Evolutionary conservation across 2,329 filamentous ascomycete genomes (phyloP).

Genomic region (Cercospora brassicicola): DNA sequence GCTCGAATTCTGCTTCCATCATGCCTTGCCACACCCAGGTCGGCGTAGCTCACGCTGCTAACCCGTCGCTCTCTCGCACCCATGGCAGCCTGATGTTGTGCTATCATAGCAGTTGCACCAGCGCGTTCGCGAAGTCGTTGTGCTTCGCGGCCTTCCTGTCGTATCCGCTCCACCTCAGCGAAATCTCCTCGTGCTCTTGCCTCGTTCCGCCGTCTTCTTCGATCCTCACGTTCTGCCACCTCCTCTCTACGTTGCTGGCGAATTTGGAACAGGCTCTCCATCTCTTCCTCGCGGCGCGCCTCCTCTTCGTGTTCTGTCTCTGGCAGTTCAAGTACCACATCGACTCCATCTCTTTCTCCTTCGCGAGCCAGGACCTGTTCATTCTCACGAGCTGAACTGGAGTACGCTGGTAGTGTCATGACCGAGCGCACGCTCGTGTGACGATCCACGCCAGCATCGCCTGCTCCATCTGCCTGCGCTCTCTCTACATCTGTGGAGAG

Average conservation of each 20-base stretch:
- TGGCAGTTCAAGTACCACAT: slow-evolving; percentile 83
- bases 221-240: slow-evolving; percentile 72
- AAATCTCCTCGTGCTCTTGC: slow-evolving; percentile 70
- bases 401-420: slow-evolving; percentile 88
- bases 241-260: slow-evolving; percentile 74
- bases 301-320: slow-evolving; percentile 79
- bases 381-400: slow-evolving; percentile 66
- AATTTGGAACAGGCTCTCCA: slow-evolving; percentile 91
- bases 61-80: slow-evolving; percentile 62
- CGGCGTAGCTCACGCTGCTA: slow-evolving; percentile 73
- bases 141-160: slow-evolving; percentile 57
- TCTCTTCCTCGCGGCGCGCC: slow-evolving; percentile 76
- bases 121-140: slow-evolving; percentile 43
- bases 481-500: slow-evolving; percentile 29
- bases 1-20: slow-evolving; percentile 75
- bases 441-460: slow-evolving; percentile 62
- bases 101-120: slow-evolving; percentile 50
- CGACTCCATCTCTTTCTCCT: slow-evolving; percentile 87
- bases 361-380: slow-evolving; percentile 85
- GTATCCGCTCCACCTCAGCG: slow-evolving; percentile 66
- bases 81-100: slow-evolving; percentile 60
- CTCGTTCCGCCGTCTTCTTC: slow-evolving; percentile 67
- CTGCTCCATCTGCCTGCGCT: slow-evolving; percentile 27
- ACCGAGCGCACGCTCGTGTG: slow-evolving; percentile 88
- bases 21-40: slow-evolving; percentile 72